Evolutionary conservation across 2,329 filamentous ascomycete genomes (phyloP), one percentile per base, ranked within the genome.

Genomic region (Magnaporthiopsis rhizophila): DNA sequence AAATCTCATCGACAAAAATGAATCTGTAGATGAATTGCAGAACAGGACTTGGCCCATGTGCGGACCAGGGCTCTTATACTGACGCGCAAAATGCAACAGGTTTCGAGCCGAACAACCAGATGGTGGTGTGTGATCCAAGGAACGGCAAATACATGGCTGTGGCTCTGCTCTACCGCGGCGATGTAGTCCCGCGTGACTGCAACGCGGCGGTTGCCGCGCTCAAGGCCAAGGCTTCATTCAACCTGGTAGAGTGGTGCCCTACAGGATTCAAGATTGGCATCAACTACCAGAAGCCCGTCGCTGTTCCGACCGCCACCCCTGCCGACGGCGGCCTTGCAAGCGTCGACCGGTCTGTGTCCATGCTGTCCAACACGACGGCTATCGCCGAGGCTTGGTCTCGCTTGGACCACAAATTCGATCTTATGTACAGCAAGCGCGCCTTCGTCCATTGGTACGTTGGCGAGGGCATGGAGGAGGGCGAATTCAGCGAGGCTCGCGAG

Each of bases 191-290:
- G 80, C 96, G 96, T 82, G 94, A 98, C 74, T 91, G 91, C 70
- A 91, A 97, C 83, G 86, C 82, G 66, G 94, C 95, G 69, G 93
- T 98, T 71, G 93, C 94, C 68, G 92, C 91, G 69, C 90, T 98
- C 77, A 99, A 98, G 91, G 97, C 95, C 79, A 98, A 97, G 90
- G 90, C 92, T 74, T 97, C 95, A 73, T 96, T 99, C 77, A 93
- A 98, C 83, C 97, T 98, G 78, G 95, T 99, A 76, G 95, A 99
- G 83, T 99, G 95, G 95, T 99, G 95, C 88, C 95, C 95, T 67
- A 99, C 95, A 80, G 95, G 95, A 72, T 99, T 99, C 90, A 99
- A 99, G 91, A 91, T 99, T 72, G 95, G 95, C 86, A 99, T 99
- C 85, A 97, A 93, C 90, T 98, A 96, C 89, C 93, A 98, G 85